Conservation (phyloP, 345 rosid species). For the Luvunga scandens region DNA sequence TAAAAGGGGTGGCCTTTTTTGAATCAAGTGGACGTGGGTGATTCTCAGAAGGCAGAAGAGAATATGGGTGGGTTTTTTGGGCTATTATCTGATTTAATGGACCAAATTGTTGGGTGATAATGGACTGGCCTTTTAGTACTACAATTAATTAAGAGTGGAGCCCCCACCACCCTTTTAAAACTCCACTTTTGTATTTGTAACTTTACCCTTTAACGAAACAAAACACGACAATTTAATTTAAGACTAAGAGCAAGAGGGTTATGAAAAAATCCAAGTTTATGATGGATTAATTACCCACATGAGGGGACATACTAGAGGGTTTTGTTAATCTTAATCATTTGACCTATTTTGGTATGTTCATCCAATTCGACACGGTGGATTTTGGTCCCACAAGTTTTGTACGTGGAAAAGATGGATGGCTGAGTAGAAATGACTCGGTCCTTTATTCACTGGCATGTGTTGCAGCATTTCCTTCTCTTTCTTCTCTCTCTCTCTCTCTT, state of each 20-base stretch:
- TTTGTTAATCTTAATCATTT: background rate
- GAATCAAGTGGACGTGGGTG: background rate
- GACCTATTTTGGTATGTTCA: background rate
- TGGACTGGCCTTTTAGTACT: background rate
- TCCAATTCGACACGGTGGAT: background rate
- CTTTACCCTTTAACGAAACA: no score
- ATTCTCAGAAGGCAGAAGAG: background rate
- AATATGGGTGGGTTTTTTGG: slow-evolving; percentile 1
- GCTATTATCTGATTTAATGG: background rate
- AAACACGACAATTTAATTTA: no score
- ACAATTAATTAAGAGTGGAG: no score
- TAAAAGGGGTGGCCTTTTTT: no score
- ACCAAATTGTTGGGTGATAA: background rate
- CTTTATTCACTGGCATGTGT: background rate
- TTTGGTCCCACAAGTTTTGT: background rate
- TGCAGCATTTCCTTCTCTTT: background rate
- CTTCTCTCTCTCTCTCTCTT: background rate
- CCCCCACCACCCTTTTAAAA: no score
- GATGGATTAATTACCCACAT: no score
- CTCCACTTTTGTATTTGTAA: no score
- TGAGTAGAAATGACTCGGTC: background rate
- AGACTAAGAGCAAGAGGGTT: no score
- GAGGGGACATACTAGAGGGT: no score
- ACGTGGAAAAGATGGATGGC: background rate
- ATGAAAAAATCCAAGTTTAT: no score